These are phyloP conservation scores for Yamadazyma dendronema DNA, from an alignment of 1,139 yeast genomes.

Conservation along the genomic window DNA sequence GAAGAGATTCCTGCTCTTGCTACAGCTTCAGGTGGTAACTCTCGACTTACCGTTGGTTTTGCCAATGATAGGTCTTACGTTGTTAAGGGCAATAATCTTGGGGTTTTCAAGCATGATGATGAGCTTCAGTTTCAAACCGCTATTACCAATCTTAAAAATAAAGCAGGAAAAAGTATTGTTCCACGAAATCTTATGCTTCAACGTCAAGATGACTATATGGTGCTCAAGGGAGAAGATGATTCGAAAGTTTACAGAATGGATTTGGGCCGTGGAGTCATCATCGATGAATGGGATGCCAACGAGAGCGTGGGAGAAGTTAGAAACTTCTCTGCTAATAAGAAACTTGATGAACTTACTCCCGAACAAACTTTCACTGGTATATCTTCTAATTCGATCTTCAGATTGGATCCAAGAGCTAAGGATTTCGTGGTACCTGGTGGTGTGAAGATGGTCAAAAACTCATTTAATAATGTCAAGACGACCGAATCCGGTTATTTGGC, in stretches of 20 bases:
- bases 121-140: constrained; percentile 65
- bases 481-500: constrained; percentile 75
- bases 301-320: constrained; percentile 33
- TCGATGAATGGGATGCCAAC: constrained; percentile 75
- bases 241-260: constrained; percentile 67
- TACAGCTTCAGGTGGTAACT: constrained; percentile 24
- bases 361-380: constrained; percentile 77
- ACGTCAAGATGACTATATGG: constrained; percentile 64
- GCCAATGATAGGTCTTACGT: constrained; percentile 74
- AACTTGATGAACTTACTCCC: constrained; percentile 68
- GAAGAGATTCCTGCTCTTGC: neutral
- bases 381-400: constrained; percentile 62
- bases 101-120: constrained; percentile 66
- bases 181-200: constrained; percentile 76
- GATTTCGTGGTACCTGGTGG: constrained; percentile 50
- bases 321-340: constrained; percentile 64
- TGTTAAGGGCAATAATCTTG: constrained; percentile 74
- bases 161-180: constrained; percentile 51
- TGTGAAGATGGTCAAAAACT: constrained; percentile 23
- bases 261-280: constrained; percentile 70
- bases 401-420: constrained; percentile 75
- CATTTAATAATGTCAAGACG: constrained; percentile 63
- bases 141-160: constrained; percentile 56
- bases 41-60: constrained; percentile 67
- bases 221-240: constrained; percentile 54